Evolutionary conservation across 257 asterid genomes (phyloP).

Genomic region (Solanum tacnaense): DNA sequence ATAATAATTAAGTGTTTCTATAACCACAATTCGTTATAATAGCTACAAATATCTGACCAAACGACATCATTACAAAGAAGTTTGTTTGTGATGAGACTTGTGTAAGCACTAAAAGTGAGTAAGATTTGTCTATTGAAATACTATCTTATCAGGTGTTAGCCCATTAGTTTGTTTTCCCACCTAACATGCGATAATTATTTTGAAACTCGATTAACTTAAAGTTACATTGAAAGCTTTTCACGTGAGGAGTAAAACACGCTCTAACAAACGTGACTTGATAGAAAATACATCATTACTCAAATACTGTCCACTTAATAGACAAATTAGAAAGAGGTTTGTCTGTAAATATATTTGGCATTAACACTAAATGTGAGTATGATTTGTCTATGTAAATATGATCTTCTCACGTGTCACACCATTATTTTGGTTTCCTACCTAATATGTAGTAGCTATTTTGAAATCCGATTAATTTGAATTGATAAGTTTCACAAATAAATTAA

Average conservation of each 20-base stretch:
- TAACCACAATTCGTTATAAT: not conserved
- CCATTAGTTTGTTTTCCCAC: not conserved
- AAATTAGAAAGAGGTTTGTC: not conserved
- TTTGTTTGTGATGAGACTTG: not conserved
- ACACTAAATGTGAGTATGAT: not conserved
- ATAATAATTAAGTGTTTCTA: not conserved
- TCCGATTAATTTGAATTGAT: not conserved
- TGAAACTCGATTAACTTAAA: not conserved
- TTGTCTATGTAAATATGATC: not conserved
- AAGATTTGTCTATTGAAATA: not conserved
- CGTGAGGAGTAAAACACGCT: not conserved
- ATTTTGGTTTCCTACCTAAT: not conserved
- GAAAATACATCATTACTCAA: not conserved
- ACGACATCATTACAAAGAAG: not conserved
- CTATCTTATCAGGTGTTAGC: not conserved
- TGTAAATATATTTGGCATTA: not conserved
- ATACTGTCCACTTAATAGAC: no score
- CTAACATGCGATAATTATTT: not conserved
- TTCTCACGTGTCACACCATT: not conserved
- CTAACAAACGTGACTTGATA: no score
- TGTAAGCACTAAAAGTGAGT: not conserved
- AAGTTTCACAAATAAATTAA: not conserved
- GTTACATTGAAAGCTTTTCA: not conserved
- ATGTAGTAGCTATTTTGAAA: not conserved
- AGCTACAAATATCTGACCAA: not conserved